Percentiles rank a stretch among this genome's conserved stretches.
phyloP scores from a whole-genome alignment of 768 basidiomycete genomes.

The Pisolithus marmoratus region DNA sequence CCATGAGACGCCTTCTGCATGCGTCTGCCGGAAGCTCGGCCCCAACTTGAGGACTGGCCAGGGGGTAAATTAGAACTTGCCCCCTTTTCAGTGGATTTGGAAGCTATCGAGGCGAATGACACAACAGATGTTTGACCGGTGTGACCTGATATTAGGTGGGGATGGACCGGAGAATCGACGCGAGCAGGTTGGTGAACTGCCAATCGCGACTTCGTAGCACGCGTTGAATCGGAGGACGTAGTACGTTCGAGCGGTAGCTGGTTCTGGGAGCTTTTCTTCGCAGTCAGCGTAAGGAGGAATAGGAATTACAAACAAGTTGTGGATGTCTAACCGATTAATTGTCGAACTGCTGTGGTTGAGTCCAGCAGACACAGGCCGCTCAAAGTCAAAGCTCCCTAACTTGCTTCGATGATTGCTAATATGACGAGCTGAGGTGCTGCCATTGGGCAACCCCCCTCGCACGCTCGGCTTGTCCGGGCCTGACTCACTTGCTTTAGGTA shows the following conservation, averaged over 20 bases:
- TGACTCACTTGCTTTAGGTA: slow-evolving; percentile 13
- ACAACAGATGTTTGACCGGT: slow-evolving; percentile 30
- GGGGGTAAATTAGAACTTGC: slow-evolving; percentile 18
- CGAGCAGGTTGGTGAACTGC: slow-evolving; percentile 7
- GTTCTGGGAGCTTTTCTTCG: slow-evolving; percentile 5
- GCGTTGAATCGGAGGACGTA: slow-evolving; percentile 21
- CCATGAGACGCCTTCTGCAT: slow-evolving; percentile 44
- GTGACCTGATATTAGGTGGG: slow-evolving; percentile 32
- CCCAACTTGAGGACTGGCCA: slow-evolving; percentile 50
- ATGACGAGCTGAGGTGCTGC: slow-evolving; percentile 14
- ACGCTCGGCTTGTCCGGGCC: slow-evolving; percentile 23
- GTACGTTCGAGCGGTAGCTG: slow-evolving; percentile 20
- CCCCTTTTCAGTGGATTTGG: slow-evolving; percentile 32
- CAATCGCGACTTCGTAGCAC: slow-evolving; percentile 9
- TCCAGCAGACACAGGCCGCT: slow-evolving; percentile 47
- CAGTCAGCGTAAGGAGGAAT: slow-evolving; percentile 1
- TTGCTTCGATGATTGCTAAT: slow-evolving; percentile 42
- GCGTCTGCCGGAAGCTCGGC: slow-evolving; percentile 45
- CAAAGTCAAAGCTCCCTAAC: slow-evolving; percentile 75
- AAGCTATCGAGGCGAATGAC: slow-evolving; percentile 33
- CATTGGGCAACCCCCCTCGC: slow-evolving; percentile 14
- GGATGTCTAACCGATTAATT: slow-evolving; percentile 13
- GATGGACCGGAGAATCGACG: slow-evolving; percentile 14
- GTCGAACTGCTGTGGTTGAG: slow-evolving; percentile 27
- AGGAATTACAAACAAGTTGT: slow-evolving; percentile 1